Evolutionary conservation across 2,329 filamentous ascomycete genomes (phyloP), one percentile per base, ranked within the genome.

Genomic region (Bretziella fagacearum): DNA sequence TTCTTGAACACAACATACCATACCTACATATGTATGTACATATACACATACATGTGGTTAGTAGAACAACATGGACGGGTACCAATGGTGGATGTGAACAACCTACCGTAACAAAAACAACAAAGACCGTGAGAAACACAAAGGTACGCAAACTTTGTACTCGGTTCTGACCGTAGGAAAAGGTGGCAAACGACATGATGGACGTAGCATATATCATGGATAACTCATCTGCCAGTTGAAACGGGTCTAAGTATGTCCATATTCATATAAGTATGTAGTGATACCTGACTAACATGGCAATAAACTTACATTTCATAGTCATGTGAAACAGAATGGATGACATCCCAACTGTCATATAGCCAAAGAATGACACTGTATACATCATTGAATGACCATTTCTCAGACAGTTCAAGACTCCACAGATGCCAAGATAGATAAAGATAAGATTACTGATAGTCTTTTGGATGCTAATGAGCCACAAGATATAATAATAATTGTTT

Each of bases 1-100:
- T 93, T 79, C 58, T 87, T 84, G 13, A 86, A 75, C 52, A 83
- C 76, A 57, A 86, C 81, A 62, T 93, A 93, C 60, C 65, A 66
- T 3, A 60, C 56, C 65, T 68, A 25, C 40, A 29, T 6, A 41
- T 15, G 6, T 10, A n/a, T n/a, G n/a, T n/a, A n/a, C n/a, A n/a
- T n/a, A n/a, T n/a, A n/a, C n/a, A n/a, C 18, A 22, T 25, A 18
- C 2, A 8, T 20, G 7, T 39, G 8, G 17, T 25, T 10, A 25
- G 17, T 3, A 47, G 2, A 15, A 25, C 6, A 10, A 23, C n/a
- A 20, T 3, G 6, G 7, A 23, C n/a, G 17, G 23, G 7, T 15
- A 23, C 13, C 18, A 17, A 4, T 10, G 10, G 15, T 10, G n/a
- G 17, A 39, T 27, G n/a, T n/a, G n/a, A n/a, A n/a, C 20, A 49